A percentile compares a stretch with the other conserved stretches of the same genome.
These are phyloP conservation scores for Yamadazyma endophytica DNA, from an alignment of 805 yeast genomes.

Conservation along the genomic window DNA sequence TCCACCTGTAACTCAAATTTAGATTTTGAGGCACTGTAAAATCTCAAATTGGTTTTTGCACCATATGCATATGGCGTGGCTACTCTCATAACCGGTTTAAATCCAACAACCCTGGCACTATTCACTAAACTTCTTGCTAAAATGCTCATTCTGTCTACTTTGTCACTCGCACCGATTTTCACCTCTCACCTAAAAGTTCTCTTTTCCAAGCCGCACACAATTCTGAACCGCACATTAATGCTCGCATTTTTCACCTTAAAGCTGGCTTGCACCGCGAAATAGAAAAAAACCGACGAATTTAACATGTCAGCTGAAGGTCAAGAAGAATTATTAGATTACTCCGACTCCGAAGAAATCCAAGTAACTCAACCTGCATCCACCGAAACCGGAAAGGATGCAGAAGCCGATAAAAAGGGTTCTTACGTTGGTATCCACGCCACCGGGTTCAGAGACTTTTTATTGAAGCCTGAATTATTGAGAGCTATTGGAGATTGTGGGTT, in stretches of 20 bases:
- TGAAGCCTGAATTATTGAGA: slow-evolving; percentile 94
- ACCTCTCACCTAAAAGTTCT: too few relatives aligned
- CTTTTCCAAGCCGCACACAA: too few relatives aligned
- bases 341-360: slow-evolving; percentile 95
- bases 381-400: slow-evolving; percentile 50
- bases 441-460: slow-evolving; percentile 94
- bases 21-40: slow-evolving; percentile 4
- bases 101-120: too few relatives aligned
- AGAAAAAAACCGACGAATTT: neutral
- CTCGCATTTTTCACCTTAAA: too few relatives aligned
- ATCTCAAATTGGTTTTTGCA: neutral
- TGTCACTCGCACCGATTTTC: too few relatives aligned
- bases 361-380: slow-evolving; percentile 45
- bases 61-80: too few relatives aligned
- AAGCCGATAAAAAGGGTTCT: slow-evolving; percentile 87
- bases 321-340: slow-evolving; percentile 98
- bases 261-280: too few relatives aligned
- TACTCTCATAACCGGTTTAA: too few relatives aligned
- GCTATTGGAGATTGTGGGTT: slow-evolving; percentile 99
- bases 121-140: too few relatives aligned
- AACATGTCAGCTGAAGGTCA: slow-evolving; percentile 92
- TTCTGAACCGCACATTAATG: too few relatives aligned
- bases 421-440: slow-evolving; percentile 98
- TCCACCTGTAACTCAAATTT: slow-evolving; percentile 5
- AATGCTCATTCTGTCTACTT: too few relatives aligned